Conservation (phyloP, 2,329 filamentous ascomycete genomes). For the Colletotrichum ledebouriae region DNA sequence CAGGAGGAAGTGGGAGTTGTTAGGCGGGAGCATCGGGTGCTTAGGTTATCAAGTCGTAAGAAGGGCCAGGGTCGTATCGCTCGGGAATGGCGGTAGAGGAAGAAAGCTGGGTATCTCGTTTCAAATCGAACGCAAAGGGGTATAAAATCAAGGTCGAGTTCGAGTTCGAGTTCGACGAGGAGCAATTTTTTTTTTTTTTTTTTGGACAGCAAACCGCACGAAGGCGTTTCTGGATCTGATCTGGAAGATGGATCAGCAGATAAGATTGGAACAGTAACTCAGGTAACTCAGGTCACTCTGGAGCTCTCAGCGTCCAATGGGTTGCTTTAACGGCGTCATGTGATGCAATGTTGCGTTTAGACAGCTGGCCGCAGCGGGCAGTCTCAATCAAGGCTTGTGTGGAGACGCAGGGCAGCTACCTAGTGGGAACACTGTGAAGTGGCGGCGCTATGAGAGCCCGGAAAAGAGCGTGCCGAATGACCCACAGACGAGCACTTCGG, state of each 20-base stretch:
- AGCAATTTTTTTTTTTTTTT: not conserved
- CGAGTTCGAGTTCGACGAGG: not conserved
- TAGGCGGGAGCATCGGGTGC: slow-evolving; percentile 36
- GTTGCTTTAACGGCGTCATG: slow-evolving; percentile 35
- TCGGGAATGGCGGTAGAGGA: not conserved
- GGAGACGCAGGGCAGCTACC: not conserved
- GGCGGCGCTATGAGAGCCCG: slow-evolving; percentile 13
- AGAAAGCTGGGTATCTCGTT: slow-evolving; percentile 15
- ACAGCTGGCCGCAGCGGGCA: slow-evolving; percentile 34
- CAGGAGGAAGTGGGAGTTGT: slow-evolving; percentile 21
- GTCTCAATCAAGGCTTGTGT: not conserved
- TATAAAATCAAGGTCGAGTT: not conserved
- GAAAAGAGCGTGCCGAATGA: slow-evolving; percentile 27
- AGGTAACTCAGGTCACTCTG: slow-evolving; percentile 26
- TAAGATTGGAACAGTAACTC: slow-evolving; percentile 11
- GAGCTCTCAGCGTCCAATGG: slow-evolving; percentile 31
- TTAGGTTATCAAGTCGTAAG: slow-evolving; percentile 1
- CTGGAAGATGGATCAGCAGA: slow-evolving; percentile 19
- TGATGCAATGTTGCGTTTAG: slow-evolving; percentile 29
- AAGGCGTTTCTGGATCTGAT: slow-evolving; percentile 13
- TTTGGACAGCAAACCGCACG: slow-evolving; percentile 5
- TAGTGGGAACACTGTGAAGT: slow-evolving; percentile 2
- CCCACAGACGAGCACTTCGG: slow-evolving; percentile 30
- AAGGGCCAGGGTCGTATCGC: slow-evolving; percentile 4
- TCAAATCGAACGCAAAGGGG: slow-evolving; percentile 13